A percentile compares a stretch with the other conserved stretches of the same genome.
phyloP scores from a whole-genome alignment of 441 rosid species.

The Cnidoscolus chayamansa region DNA sequence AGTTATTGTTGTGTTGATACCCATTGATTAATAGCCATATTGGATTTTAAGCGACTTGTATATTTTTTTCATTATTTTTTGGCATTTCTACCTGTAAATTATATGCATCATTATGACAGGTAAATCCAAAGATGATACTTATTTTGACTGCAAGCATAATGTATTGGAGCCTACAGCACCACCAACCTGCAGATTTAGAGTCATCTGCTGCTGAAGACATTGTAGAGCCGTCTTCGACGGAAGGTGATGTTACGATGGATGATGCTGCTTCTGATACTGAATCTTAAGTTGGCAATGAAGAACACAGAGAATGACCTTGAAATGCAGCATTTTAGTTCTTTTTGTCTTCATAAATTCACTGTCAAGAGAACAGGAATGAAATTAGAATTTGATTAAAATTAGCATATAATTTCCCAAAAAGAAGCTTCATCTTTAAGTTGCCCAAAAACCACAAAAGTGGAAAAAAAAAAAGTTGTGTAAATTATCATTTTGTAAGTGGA shows the following conservation, averaged over 20 bases:
- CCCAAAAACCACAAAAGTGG: slow-evolving; percentile 14
- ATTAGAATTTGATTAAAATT: too few species aligned
- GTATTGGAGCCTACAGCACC: slow-evolving; percentile 87
- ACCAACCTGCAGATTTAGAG: slow-evolving; percentile 38
- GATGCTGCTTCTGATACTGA: slow-evolving; percentile 34
- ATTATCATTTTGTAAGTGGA: slow-evolving; percentile 17
- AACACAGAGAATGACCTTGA: slow-evolving; percentile 17
- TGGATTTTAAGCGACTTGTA: neutral
- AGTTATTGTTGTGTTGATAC: neutral
- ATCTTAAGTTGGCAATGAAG: neutral
- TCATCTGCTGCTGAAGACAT: slow-evolving; percentile 35
- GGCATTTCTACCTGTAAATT: slow-evolving; percentile 2
- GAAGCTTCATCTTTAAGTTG: neutral
- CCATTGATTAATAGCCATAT: neutral
- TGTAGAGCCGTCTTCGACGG: slow-evolving; percentile 32
- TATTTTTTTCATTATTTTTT: neutral
- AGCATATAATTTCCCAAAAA: neutral
- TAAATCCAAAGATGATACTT: slow-evolving; percentile 92
- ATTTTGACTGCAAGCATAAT: slow-evolving; percentile 83
- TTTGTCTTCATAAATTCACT: neutral
- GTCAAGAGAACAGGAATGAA: slow-evolving; percentile 6
- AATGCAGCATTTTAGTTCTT: neutral
- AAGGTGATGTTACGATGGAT: slow-evolving; percentile 40
- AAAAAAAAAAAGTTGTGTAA: slow-evolving; percentile 17
- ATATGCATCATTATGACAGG: slow-evolving; percentile 42